A percentile compares a stretch with the other conserved stretches of the same genome.
Evolutionary conservation across 495 filamentous ascomycete species (phyloP).

Genomic region (Aspergillus diversus): DNA sequence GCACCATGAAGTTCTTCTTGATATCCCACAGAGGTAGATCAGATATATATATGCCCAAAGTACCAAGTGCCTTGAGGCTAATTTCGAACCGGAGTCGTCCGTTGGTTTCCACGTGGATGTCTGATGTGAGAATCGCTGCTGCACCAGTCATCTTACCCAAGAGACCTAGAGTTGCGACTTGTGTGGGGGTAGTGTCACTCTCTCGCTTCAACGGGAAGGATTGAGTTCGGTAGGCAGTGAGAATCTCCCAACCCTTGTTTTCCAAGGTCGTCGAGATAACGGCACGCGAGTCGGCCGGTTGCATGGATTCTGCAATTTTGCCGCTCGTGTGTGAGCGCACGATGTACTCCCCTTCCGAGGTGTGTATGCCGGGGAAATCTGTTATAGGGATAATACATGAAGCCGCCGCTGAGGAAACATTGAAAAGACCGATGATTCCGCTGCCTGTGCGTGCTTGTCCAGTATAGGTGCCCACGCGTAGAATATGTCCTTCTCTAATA

Average conservation of each 20-base stretch:
- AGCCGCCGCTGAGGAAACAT: constrained; percentile 60
- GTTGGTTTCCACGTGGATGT: constrained; percentile 58
- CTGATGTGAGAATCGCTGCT: constrained; percentile 68
- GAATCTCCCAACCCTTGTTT: constrained; percentile 75
- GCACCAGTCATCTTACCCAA: constrained; percentile 88
- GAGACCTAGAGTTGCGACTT: constrained; percentile 76
- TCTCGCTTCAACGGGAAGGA: constrained; percentile 48
- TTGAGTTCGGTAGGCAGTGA: constrained; percentile 70
- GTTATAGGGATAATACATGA: constrained; percentile 69
- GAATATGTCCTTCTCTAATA: constrained; percentile 70
- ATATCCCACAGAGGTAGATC: constrained; percentile 62
- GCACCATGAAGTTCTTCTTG: constrained; percentile 71
- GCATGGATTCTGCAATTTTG: constrained; percentile 56
- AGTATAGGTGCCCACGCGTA: constrained; percentile 78
- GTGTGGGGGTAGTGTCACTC: constrained; percentile 22
- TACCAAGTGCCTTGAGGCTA: constrained; percentile 79
- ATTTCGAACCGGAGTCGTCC: constrained; percentile 65
- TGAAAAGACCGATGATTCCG: constrained; percentile 83
- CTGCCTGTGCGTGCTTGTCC: constrained; percentile 68
- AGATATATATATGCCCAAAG: constrained; percentile 72
- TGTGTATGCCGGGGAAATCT: constrained; percentile 71
- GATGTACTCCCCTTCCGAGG: constrained; percentile 57
- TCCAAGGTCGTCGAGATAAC: constrained; percentile 63
- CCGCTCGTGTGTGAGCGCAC: constrained; percentile 75
- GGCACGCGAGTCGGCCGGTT: constrained; percentile 37